Evolutionary conservation across 352 stramenopile species (phyloP).

Genomic region (Phytopythium ostracodes): DNA sequence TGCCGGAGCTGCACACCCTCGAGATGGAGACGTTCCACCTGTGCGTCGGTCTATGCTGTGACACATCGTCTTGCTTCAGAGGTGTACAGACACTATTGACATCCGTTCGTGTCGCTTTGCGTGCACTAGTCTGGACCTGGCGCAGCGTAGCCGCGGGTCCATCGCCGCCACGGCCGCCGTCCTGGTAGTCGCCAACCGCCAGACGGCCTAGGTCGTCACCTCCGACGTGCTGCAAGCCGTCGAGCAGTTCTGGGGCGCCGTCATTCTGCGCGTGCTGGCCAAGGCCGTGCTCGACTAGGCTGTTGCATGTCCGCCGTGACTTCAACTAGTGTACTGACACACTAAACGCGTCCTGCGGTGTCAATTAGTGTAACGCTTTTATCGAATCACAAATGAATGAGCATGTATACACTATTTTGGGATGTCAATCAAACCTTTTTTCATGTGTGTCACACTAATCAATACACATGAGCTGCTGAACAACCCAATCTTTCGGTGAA

Average conservation of each 20-base stretch:
- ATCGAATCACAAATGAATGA: too few species aligned
- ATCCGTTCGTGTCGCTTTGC: too few species aligned
- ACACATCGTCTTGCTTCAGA: too few species aligned
- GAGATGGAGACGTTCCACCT: conserved; percentile 80
- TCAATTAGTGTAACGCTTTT: neutral
- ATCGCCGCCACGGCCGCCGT: conserved; percentile 33
- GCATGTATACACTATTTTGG: too few species aligned
- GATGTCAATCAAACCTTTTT: too few species aligned
- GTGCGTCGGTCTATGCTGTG: conserved; percentile 17
- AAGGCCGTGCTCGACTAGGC: conserved; percentile 7
- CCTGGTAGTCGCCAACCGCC: conserved; percentile 40
- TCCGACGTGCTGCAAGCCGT: conserved; percentile 22
- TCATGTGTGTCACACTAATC: too few species aligned
- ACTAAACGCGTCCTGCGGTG: neutral
- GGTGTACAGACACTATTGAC: too few species aligned
- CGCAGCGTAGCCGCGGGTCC: conserved; percentile 35
- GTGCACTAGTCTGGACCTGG: conserved; percentile 37
- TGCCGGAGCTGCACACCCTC: conserved; percentile 36
- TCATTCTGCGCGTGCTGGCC: conserved; percentile 30
- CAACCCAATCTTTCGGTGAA: conserved; percentile 3
- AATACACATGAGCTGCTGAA: neutral
- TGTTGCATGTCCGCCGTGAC: neutral
- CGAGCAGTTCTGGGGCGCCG: conserved; percentile 31
- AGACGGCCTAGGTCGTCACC: conserved; percentile 34
- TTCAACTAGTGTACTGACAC: neutral